Evolutionary conservation across 202 grass and related monocot species (phyloP), one percentile per base, ranked within the genome.

Genomic region (Hordeum pubiflorum): DNA sequence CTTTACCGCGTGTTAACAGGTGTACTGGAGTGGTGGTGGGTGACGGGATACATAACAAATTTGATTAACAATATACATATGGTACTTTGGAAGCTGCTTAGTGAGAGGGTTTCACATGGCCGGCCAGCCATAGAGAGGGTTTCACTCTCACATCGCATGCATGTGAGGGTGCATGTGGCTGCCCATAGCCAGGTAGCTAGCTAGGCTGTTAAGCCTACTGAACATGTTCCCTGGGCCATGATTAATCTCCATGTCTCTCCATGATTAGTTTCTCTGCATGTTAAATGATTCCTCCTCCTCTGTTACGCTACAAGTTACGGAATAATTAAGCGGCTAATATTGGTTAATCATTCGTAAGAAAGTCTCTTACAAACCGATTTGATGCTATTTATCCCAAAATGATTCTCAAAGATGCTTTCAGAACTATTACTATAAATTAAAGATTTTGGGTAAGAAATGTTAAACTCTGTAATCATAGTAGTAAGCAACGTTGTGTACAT

Each of bases 81-180:
- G 4, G 43, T 67, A 38, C 58, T 78, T 90, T 87, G 84, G 89
- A 90, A 90, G 89, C 38, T 90, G 84, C 89, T 84, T 52, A 74
- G 89, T 64, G 65, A 90, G 89, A 90, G 89, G 89, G 81, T 50
- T 81, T 90, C 89, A 90, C 89, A 90, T 90, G 89, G 83, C 83
- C 85, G 84, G 50, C 70, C 70, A 36, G 24, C 24, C 24, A 26
- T 26, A 26, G 52, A 22, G 32, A 11, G 74, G 50, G 56, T 50
- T 17, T 50, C 48, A 52, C 48, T 74, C 59, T 74, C 59, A 77
- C 64, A 82, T 29, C 27, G 2, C 2, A 29, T 69, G 68, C 78
- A 75, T 58, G 59, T 89, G 87, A 79, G 86, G 26, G 23, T 37
- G 36, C 40, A 71, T 72, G 41, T 72, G 69, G 69, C 41, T 72